These are phyloP conservation scores for Claviceps sorghi DNA, from an alignment of 2,329 filamentous ascomycete species.

Conservation along the genomic window DNA sequence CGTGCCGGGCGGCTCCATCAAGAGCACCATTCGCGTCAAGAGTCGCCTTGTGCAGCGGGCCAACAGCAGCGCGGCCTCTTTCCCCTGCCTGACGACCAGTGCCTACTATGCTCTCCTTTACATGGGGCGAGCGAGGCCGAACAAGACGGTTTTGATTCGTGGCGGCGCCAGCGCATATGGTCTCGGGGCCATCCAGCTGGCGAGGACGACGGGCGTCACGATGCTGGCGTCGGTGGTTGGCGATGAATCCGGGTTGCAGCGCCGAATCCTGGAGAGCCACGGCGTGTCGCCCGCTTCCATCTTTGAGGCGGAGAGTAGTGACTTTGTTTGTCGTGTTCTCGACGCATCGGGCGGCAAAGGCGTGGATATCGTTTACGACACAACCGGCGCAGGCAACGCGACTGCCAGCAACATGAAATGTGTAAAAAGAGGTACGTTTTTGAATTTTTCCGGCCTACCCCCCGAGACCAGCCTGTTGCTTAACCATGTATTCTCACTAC, in stretches of 20 bases:
- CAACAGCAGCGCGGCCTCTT: constrained; percentile 11
- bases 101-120: constrained; percentile 28
- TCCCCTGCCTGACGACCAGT: constrained; percentile 25
- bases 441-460: background rate
- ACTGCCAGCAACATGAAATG: constrained; percentile 20
- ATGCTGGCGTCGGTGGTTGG: constrained; percentile 28
- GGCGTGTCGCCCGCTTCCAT: constrained; percentile 23
- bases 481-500: background rate
- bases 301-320: constrained; percentile 21
- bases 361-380: constrained; percentile 32
- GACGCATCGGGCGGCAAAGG: constrained; percentile 18
- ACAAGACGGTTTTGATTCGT: constrained; percentile 27
- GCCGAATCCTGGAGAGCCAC: constrained; percentile 18
- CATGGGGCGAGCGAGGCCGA: constrained; percentile 14
- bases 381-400: constrained; percentile 24
- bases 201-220: constrained; percentile 20
- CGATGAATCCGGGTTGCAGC: constrained; percentile 18
- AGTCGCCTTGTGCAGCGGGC: constrained; percentile 20
- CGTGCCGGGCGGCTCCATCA: constrained; percentile 22
- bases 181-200: constrained; percentile 28
- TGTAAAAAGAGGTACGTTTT: constrained; percentile 20
- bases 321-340: constrained; percentile 19
- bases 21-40: constrained; percentile 20
- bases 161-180: constrained; percentile 29
- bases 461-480: background rate